Base-by-base conservation (phyloP, 2,329 filamentous ascomycete species). In the Claviceps sorghi region DNA sequence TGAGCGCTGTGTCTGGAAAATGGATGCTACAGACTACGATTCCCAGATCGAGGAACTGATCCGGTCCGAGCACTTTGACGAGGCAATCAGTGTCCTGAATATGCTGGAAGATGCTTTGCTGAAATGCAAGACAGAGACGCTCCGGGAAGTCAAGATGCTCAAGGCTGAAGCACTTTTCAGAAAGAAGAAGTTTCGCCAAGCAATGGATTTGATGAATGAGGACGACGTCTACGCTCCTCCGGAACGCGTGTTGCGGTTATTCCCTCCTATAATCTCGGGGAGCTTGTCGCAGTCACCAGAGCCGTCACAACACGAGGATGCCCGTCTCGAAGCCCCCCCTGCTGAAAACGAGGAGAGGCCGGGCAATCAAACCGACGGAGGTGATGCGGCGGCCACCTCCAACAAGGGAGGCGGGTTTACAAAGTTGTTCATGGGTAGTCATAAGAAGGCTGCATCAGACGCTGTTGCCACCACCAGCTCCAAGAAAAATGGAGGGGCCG, bases 81-180 rank as follows among this genome's bases (percentile, higher is more conserved):
- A 98, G 68, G 91, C 91, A 0, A 85, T 97, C 56, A 96, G 89
- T 62, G 72, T 98, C 9, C 72, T 97, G 7, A 77, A 79, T 48
- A 89, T 96, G 82, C 78, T 98, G 0, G 93, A 98, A 68, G 91
- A 95, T 67, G 94, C 91, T 0, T 71, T 98, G 22, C 73, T 98
- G 22, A 79, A 81, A 47, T 81, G 95, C 67, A 98, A 98, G 67
- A 75, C 77, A 9, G 83, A 84, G 49, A 83, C 86, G 10, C 75
- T 95, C 54, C 80, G 90, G 30, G 85, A 94, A 60, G 83, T 94
- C 60, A 94, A 91, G 69, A 93, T 95, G 72, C 77, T 86, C 58
- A 98, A 98, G 65, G 93, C 91, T 0, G 88, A 95, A 64, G 71
- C 75, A 15, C 71, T 97, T 4, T 98, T 98, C 61, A 81, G 82